Evolutionary conservation across 2,329 filamentous ascomycete genomes (phyloP).

Genomic region (Phaeosphaeriaceae sp.): DNA sequence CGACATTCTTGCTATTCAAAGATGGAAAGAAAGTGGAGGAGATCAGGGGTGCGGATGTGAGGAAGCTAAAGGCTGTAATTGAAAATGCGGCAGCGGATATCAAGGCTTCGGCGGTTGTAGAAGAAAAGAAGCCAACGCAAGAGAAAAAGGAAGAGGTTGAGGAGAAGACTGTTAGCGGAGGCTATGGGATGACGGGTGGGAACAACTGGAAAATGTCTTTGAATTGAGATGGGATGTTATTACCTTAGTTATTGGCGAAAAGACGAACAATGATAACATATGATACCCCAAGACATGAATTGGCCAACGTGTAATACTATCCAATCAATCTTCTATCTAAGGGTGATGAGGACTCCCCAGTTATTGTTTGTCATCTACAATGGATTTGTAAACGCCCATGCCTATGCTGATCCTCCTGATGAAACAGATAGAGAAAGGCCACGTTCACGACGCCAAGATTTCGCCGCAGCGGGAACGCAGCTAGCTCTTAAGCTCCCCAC

Average conservation of each 20-base stretch:
- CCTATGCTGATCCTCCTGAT: too few relatives aligned
- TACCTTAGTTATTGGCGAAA: not conserved
- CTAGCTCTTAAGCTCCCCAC: constrained; percentile 20
- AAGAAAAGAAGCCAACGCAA: constrained; percentile 1
- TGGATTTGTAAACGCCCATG: constrained; percentile 33
- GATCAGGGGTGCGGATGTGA: constrained; percentile 38
- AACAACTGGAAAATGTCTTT: constrained; percentile 40
- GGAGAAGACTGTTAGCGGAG: constrained; percentile 42
- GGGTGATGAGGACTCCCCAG: not conserved
- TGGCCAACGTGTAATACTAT: too few relatives aligned
- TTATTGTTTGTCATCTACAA: not conserved
- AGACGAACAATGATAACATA: too few relatives aligned
- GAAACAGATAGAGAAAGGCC: constrained; percentile 34
- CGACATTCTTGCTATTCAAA: constrained; percentile 44
- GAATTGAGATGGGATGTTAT: constrained; percentile 10
- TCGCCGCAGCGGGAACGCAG: constrained; percentile 25
- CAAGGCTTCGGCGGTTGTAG: constrained; percentile 2
- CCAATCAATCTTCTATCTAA: too few relatives aligned
- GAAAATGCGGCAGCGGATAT: constrained; percentile 19
- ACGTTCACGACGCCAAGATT: constrained; percentile 38
- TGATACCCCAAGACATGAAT: too few relatives aligned
- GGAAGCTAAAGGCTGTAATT: constrained; percentile 31
- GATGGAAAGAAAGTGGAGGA: constrained; percentile 38
- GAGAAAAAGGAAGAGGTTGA: constrained; percentile 9
- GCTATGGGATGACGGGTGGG: constrained; percentile 41